Conservation (phyloP, 371 early-diverging fungal genomes). For the Phascolomyces articulosus region DNA sequence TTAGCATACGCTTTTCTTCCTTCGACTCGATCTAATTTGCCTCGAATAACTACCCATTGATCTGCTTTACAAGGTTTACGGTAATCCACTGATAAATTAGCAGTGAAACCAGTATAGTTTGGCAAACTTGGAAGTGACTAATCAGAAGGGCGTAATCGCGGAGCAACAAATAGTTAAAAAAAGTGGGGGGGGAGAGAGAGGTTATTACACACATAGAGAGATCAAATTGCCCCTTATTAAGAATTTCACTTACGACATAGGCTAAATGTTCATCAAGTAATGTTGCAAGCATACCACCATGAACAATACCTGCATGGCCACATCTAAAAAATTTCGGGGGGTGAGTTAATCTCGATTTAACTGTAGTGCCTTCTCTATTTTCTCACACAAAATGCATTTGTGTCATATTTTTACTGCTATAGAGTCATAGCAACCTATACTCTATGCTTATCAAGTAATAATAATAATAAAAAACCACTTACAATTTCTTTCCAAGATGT, state of each 20-base stretch:
- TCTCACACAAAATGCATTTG: no score
- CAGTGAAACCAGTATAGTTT: conserved; percentile 73
- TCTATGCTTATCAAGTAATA: no score
- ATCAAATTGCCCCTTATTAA: no score
- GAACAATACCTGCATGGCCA: conserved; percentile 78
- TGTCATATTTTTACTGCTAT: no score
- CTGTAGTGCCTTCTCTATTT: no score
- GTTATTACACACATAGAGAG: no score
- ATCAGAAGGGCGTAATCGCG: background rate
- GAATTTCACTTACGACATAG: conserved; percentile 52
- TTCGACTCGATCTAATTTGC: conserved; percentile 62
- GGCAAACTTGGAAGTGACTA: conserved; percentile 64
- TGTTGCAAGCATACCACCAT: conserved; percentile 78
- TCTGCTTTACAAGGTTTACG: conserved; percentile 70
- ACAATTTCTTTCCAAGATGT: conserved; percentile 45
- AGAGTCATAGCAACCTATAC: no score
- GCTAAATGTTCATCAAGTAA: conserved; percentile 70
- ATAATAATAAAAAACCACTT: conserved; percentile 11
- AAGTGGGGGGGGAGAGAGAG: no score
- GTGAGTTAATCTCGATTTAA: no score
- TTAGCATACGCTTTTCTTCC: conserved; percentile 75
- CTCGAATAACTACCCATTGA: conserved; percentile 67
- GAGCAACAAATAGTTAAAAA: background rate
- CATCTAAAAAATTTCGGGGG: conserved; percentile 47
- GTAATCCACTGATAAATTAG: conserved; percentile 76